Conservation (phyloP, 306 rosid species). For the Luffa aegyptiaca region DNA sequence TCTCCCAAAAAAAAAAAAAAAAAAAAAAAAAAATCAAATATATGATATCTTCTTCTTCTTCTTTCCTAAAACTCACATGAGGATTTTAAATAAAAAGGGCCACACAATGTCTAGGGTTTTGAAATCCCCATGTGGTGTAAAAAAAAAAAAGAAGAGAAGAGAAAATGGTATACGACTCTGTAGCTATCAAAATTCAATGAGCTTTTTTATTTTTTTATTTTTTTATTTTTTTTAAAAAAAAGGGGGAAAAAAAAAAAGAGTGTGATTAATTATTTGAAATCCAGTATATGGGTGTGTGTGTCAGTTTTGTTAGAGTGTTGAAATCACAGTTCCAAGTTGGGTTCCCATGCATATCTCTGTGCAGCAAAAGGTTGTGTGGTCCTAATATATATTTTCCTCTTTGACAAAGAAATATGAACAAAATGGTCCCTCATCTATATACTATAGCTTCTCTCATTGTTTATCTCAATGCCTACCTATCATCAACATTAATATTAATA, state of each 20-base stretch:
- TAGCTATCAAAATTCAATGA: neutral
- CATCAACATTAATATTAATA: constrained; percentile 34
- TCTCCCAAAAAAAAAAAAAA: neutral
- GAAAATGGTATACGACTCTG: constrained; percentile 18
- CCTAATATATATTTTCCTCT: constrained; percentile 22
- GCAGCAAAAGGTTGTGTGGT: constrained; percentile 54
- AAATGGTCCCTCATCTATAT: constrained; percentile 54
- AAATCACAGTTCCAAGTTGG: constrained; percentile 7
- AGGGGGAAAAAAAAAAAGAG: constrained; percentile 20
- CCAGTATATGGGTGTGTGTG: neutral
- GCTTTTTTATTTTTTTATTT: too few relatives aligned
- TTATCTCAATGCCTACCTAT: constrained; percentile 20
- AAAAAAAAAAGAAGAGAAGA: constrained; percentile 22
- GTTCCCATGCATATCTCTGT: constrained; percentile 57
- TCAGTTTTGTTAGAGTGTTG: neutral
- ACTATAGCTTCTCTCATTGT: constrained; percentile 30
- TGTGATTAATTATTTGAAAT: neutral
- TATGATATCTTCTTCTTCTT: neutral
- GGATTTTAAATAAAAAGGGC: neutral
- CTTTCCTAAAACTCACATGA: neutral
- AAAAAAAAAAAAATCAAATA: neutral
- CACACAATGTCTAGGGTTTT: constrained; percentile 13
- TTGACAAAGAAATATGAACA: constrained; percentile 19
- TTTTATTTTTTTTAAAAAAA: neutral
- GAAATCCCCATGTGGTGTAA: constrained; percentile 1